Evolutionary conservation across 768 basidiomycete species (phyloP).

Genomic region (Lactifluus hygrophoroides): DNA sequence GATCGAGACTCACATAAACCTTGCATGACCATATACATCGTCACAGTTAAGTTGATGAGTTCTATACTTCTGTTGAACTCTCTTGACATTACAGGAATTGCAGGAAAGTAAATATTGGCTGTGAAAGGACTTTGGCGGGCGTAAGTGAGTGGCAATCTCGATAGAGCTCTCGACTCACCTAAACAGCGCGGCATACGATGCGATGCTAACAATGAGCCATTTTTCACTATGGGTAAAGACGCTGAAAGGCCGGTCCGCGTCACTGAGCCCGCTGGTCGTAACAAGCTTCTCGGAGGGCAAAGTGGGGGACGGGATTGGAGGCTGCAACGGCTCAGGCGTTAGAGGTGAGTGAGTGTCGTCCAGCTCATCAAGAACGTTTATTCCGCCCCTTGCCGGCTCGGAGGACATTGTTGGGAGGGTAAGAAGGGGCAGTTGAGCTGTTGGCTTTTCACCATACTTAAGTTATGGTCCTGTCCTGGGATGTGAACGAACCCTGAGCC

Average conservation of each 20-base stretch:
- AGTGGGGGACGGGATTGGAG: neutral
- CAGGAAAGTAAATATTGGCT: slow-evolving; percentile 72
- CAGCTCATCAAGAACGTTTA: neutral
- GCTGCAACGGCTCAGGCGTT: neutral
- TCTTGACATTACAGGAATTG: slow-evolving; percentile 55
- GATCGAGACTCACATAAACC: slow-evolving; percentile 41
- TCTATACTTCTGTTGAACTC: slow-evolving; percentile 61
- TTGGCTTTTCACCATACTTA: neutral
- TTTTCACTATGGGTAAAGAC: slow-evolving; percentile 51
- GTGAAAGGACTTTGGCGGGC: slow-evolving; percentile 50
- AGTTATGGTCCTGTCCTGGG: neutral
- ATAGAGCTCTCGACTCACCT: slow-evolving; percentile 34
- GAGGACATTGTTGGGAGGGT: neutral
- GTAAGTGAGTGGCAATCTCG: neutral
- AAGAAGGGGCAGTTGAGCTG: neutral
- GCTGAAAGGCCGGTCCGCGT: slow-evolving; percentile 31
- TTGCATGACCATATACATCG: slow-evolving; percentile 66
- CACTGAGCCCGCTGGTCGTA: neutral
- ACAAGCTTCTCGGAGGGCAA: neutral
- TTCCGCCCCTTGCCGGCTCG: neutral
- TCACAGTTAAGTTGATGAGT: slow-evolving; percentile 73
- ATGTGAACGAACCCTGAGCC: too few relatives aligned
- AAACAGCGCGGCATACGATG: slow-evolving; percentile 52
- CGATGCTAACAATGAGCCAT: slow-evolving; percentile 57
- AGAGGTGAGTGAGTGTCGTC: neutral